These are phyloP conservation scores for Rhodocollybia butyracea DNA, from an alignment of 768 basidiomycete genomes.

Conservation along the genomic window DNA sequence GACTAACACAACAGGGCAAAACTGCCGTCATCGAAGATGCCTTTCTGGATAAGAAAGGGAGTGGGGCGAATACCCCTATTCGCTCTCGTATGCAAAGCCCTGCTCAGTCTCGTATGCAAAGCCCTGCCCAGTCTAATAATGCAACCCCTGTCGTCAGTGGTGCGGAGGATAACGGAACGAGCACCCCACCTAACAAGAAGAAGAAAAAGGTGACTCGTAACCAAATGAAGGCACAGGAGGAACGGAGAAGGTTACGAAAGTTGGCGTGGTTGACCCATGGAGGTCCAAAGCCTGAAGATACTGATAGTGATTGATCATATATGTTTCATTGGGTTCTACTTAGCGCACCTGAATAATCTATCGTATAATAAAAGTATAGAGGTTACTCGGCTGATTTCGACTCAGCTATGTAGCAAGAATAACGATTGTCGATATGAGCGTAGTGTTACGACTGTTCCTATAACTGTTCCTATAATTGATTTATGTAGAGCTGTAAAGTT, in stretches of 20 bases:
- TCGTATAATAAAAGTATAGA: background rate
- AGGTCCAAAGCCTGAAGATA: slow-evolving; percentile 81
- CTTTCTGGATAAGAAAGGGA: slow-evolving; percentile 74
- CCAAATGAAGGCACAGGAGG: slow-evolving; percentile 86
- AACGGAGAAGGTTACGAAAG: slow-evolving; percentile 76
- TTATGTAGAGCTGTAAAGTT: too few species aligned
- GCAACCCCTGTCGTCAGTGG: slow-evolving; percentile 81
- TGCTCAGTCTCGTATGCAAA: slow-evolving; percentile 64
- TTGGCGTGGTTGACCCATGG: slow-evolving; percentile 81
- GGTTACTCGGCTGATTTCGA: too few species aligned
- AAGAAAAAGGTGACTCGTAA: slow-evolving; percentile 93
- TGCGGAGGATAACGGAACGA: slow-evolving; percentile 54
- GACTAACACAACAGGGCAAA: slow-evolving; percentile 87
- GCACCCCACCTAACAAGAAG: slow-evolving; percentile 51
- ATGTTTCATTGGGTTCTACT: slow-evolving; percentile 3
- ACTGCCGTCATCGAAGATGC: slow-evolving; percentile 80
- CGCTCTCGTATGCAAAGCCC: slow-evolving; percentile 72
- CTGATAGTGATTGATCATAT: slow-evolving; percentile 51
- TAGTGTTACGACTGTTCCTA: too few species aligned
- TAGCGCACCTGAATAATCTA: background rate
- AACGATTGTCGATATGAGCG: too few species aligned
- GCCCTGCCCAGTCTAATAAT: slow-evolving; percentile 63
- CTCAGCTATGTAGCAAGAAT: too few species aligned
- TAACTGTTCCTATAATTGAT: too few species aligned
- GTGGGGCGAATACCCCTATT: slow-evolving; percentile 66